Base-by-base conservation (phyloP, 2,329 filamentous ascomycete species). In the Tolypocladium ophioglossoides region DNA sequence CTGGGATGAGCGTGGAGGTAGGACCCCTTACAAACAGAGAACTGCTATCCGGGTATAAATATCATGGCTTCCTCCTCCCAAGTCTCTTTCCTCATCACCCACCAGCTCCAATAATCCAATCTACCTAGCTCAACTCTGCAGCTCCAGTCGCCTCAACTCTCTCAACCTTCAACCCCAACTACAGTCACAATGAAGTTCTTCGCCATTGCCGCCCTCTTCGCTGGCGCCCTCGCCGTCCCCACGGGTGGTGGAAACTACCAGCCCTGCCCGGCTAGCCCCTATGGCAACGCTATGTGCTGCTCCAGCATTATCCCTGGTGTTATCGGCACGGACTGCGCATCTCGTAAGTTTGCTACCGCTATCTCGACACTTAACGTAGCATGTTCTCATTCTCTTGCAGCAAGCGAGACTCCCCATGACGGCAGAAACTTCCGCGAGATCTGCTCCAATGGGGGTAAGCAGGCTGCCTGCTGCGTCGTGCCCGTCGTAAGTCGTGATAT, bases 161-260 rank as follows among this genome's bases (percentile, higher is more conserved):
- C 22, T 18, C 35, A 44, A 55, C 37, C 35, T 27, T 18, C 39
- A 34, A 37, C 44, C 9, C 38, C 18, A 34, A 12, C 37, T 16
- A 46, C 34, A 14, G 7, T 53, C 59, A 61, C 54, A 37, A 62
- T 62, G 60, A 57, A 62, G 55, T 57, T 60, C 57, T 40, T 60
- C 37, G 47, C 53, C 39, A 44, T 55, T 46, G 35, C 55, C 46
- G 58, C 59, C 24, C 55, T 61, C 40, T 54, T 58, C 24, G 52
- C 58, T 38, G 50, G 58, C 49, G 59, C 52, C 22, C 22, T 58
- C 30, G 58, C 59, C 41, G 40, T 55, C 8, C 58, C 59, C 16
- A 44, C 54, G 24, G 10, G 11, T n/a, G 38, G 24, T 14, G 50
- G 38, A 38, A 6, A 6, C 11, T 4, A 24, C 50, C 22, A 24